Evolutionary conservation across 2,329 filamentous ascomycete genomes (phyloP), one percentile per base, ranked within the genome.

Genomic region (Colletotrichum cordylinicola): DNA sequence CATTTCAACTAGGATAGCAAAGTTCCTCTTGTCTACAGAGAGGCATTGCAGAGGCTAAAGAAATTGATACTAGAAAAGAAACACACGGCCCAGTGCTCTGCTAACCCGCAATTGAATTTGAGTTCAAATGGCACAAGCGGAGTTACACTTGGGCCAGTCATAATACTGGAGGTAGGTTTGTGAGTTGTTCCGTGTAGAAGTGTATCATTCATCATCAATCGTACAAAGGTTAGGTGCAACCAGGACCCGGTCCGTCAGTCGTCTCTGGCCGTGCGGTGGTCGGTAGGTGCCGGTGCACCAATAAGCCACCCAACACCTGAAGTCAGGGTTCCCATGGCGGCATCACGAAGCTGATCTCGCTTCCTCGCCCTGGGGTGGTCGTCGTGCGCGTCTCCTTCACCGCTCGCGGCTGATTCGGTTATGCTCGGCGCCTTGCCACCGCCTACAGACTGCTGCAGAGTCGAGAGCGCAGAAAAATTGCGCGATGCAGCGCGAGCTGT

Each of bases 261-360:
- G 58, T 84, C 82, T 33, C 80, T 78, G 15, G 29, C 24, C 21
- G 75, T 73, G 65, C 81, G 82, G 62, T 81, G 80, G 13, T 79
- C 78, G 24, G 85, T 86, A 75, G 87, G 88, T 24, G 86, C 86
- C 77, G 87, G 88, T 4, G 92, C 92, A 8, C 91, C 91, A 74
- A 94, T 89, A 62, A 94, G 82, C 93, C 93, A 94, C 0, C 93
- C 92, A 29, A 94, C 90, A 21, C 93, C 91, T 58, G 91, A 92
- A 4, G 93, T 92, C 62, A 94, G 82, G 2, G 92, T 92, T n/a
- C 91, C 92, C 71, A 93, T 91, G 10, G 93, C 92, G 43, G 89
- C 92, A 75, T 93, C 92, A 77, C 91, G 87, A 55, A 94, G 80
- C 83, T 94, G 93, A 82, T 96, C 95, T 79, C 95, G 89, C 86